Evolutionary conservation across 495 filamentous ascomycete species (phyloP).

Genomic region (Aspergillus homomorphus): DNA sequence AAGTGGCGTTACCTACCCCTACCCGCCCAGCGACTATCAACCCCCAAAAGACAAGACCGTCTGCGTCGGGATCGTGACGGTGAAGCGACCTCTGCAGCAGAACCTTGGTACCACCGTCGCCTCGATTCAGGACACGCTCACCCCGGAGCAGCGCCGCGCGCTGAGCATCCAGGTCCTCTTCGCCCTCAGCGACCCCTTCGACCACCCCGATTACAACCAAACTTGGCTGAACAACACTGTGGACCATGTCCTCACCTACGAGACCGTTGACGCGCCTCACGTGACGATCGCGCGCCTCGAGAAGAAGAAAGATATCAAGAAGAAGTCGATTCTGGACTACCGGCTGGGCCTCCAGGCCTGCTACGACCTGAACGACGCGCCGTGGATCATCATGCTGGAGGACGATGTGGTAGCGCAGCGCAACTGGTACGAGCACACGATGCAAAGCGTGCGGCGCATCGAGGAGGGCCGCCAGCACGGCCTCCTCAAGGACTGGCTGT

Average conservation of each 20-base stretch:
- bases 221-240: conserved; percentile 47
- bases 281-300: conserved; percentile 26
- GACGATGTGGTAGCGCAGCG: conserved; percentile 53
- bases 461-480: conserved; percentile 26
- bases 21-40: conserved; percentile 1
- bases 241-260: conserved; percentile 24
- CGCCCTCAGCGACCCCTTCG: conserved; percentile 44
- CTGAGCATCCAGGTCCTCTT: conserved; percentile 53
- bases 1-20: background rate
- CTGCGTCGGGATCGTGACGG: conserved; percentile 37
- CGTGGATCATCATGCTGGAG: conserved; percentile 52
- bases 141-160: conserved; percentile 39
- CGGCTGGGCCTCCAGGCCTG: conserved; percentile 45
- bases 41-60: conserved; percentile 15
- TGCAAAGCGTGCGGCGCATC: conserved; percentile 36
- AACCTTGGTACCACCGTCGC: conserved; percentile 51
- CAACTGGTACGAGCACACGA: conserved; percentile 48
- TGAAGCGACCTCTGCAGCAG: conserved; percentile 32
- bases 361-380: conserved; percentile 35
- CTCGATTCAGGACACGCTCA: conserved; percentile 49
- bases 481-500: conserved; percentile 36
- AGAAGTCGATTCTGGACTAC: conserved; percentile 52
- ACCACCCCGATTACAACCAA: conserved; percentile 49
- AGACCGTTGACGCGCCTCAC: conserved; percentile 12
- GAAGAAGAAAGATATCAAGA: conserved; percentile 25